Conservation (phyloP, 768 basidiomycete genomes). For the Podaxis sp. region DNA sequence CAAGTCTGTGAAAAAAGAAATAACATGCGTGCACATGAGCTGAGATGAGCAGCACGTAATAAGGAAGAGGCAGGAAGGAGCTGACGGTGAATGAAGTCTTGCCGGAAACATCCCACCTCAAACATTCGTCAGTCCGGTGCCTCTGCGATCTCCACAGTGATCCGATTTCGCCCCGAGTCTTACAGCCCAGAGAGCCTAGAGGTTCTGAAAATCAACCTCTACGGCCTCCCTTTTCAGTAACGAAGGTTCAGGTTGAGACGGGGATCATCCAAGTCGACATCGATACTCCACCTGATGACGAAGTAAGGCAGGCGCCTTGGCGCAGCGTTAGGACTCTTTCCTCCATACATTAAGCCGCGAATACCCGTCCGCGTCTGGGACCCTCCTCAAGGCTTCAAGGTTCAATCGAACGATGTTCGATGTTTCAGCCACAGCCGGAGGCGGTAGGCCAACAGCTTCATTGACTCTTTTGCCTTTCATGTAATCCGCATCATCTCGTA, state of each 20-base stretch:
- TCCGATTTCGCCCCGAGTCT: neutral
- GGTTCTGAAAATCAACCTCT: neutral
- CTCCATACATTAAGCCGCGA: neutral
- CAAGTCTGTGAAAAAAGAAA: too few species aligned
- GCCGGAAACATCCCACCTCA: too few species aligned
- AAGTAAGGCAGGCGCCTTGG: neutral
- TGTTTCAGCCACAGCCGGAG: neutral
- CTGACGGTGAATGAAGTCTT: too few species aligned
- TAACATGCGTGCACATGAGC: too few species aligned
- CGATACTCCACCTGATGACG: neutral
- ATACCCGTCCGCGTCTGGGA: neutral
- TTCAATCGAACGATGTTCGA: neutral
- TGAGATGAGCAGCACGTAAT: too few species aligned
- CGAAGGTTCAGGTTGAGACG: neutral
- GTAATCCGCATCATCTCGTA: neutral
- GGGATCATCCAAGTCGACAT: neutral
- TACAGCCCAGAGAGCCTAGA: neutral
- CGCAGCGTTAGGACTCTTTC: neutral
- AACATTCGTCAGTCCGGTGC: neutral
- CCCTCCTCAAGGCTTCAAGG: neutral
- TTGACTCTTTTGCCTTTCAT: neutral
- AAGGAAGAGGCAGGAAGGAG: too few species aligned
- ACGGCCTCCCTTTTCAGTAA: neutral
- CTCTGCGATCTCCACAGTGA: neutral
- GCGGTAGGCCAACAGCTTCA: neutral